These are phyloP conservation scores for Solanum chacoense DNA, from an alignment of 305 asterid genomes.

Conservation along the genomic window DNA sequence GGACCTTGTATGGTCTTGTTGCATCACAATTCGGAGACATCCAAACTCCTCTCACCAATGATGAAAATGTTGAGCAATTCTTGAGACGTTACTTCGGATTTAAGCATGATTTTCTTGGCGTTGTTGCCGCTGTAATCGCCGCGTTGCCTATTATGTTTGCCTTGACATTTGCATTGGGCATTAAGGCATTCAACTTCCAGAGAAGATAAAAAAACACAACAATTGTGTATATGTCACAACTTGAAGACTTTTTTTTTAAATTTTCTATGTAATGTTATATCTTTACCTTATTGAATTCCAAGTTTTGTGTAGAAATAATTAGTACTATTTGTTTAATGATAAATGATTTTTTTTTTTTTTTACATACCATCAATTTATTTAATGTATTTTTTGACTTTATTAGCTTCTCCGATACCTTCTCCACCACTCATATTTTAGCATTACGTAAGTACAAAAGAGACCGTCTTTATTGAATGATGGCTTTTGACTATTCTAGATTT, in stretches of 20 bases:
- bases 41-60: background rate
- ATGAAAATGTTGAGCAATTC: constrained; percentile 2
- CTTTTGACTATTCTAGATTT: background rate
- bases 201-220: background rate
- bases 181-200: constrained; percentile 11
- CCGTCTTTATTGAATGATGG: background rate
- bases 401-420: background rate
- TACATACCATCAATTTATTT: background rate
- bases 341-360: background rate
- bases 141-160: constrained; percentile 3
- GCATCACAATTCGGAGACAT: constrained; percentile 8
- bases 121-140: background rate
- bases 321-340: background rate
- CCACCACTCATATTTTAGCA: background rate
- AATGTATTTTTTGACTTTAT: background rate
- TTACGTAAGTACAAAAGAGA: background rate
- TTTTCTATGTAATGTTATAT: background rate
- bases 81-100: constrained; percentile 3
- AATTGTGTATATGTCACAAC: background rate
- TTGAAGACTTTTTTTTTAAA: background rate
- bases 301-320: background rate
- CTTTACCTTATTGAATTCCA: background rate
- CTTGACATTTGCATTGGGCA: constrained; percentile 1
- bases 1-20: constrained; percentile 9
- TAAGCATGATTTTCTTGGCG: constrained; percentile 6